phyloP scores from a whole-genome alignment of 1,139 yeast species.

The Geotrichum europaeum region DNA sequence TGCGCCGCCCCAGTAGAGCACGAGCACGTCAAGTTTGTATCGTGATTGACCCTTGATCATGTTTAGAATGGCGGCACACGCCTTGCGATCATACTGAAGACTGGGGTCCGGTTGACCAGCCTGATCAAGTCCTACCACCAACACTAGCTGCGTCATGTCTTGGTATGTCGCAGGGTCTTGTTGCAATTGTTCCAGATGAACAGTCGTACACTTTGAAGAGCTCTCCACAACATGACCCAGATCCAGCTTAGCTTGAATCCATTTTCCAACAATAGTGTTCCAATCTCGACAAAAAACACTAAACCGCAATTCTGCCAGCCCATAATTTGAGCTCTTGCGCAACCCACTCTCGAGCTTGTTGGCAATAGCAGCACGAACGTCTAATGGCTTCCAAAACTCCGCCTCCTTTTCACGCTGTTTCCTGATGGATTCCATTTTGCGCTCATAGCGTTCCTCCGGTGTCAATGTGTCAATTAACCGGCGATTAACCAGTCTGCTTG shows the following conservation, averaged over 20 bases:
- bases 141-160: conserved; percentile 26
- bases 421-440: conserved; percentile 3
- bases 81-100: conserved; percentile 18
- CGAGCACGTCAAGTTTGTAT: conserved; percentile 18
- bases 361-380: conserved; percentile 18
- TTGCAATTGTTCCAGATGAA: conserved; percentile 24
- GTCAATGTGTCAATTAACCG: not conserved
- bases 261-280: conserved; percentile 29
- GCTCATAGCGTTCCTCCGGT: conserved; percentile 2
- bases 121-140: conserved; percentile 27
- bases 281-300: conserved; percentile 27
- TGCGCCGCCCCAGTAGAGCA: conserved; percentile 19
- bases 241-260: conserved; percentile 31
- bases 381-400: conserved; percentile 27
- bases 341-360: conserved; percentile 14
- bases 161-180: conserved; percentile 22
- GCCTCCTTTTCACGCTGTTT: conserved; percentile 3
- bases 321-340: conserved; percentile 4
- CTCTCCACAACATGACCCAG: conserved; percentile 15
- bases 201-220: conserved; percentile 12
- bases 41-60: conserved; percentile 14
- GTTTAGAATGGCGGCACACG: conserved; percentile 20
- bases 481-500: not conserved
- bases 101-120: conserved; percentile 5
- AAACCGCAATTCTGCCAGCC: conserved; percentile 1